These are phyloP conservation scores for Botrytis galanthina DNA, from an alignment of 2,329 filamentous ascomycete species.

Conservation along the genomic window DNA sequence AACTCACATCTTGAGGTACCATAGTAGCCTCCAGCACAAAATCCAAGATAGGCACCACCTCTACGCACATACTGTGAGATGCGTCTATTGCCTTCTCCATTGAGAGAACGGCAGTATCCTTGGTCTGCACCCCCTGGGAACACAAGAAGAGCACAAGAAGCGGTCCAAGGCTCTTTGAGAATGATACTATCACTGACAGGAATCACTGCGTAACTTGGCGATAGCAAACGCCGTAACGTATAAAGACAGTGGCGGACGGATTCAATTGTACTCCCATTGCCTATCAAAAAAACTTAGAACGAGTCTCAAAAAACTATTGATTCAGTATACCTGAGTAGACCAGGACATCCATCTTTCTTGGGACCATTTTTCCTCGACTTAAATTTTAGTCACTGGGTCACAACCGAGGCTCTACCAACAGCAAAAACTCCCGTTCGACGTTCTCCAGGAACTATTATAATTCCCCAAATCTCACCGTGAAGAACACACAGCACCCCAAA, in stretches of 20 bases:
- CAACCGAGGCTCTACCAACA: conserved; percentile 31
- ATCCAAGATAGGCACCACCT: conserved; percentile 82
- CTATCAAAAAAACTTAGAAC: conserved; percentile 44
- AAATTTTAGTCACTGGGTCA: conserved; percentile 4
- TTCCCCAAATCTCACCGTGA: conserved; percentile 14
- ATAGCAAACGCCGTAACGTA: conserved; percentile 79
- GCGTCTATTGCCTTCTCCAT: conserved; percentile 80
- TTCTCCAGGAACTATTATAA: not conserved
- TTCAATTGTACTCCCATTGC: conserved; percentile 79
- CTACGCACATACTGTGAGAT: conserved; percentile 83
- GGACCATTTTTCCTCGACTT: conserved; percentile 50
- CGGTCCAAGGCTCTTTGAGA: conserved; percentile 86
- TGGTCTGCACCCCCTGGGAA: conserved; percentile 93
- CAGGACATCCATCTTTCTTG: conserved; percentile 78
- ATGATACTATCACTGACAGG: conserved; percentile 75
- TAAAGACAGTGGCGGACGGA: conserved; percentile 88
- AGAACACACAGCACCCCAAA: conserved; percentile 22
- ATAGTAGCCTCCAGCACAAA: conserved; percentile 96
- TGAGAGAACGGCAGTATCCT: conserved; percentile 82
- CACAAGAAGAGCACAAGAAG: conserved; percentile 83
- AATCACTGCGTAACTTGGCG: conserved; percentile 89
- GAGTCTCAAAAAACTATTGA: not conserved
- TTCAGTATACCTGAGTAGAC: conserved; percentile 75
- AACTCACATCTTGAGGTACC: conserved; percentile 82
- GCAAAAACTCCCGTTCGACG: not conserved